Conservation (phyloP, 768 basidiomycete genomes). For the Gloeopeniophorella convolvens region DNA sequence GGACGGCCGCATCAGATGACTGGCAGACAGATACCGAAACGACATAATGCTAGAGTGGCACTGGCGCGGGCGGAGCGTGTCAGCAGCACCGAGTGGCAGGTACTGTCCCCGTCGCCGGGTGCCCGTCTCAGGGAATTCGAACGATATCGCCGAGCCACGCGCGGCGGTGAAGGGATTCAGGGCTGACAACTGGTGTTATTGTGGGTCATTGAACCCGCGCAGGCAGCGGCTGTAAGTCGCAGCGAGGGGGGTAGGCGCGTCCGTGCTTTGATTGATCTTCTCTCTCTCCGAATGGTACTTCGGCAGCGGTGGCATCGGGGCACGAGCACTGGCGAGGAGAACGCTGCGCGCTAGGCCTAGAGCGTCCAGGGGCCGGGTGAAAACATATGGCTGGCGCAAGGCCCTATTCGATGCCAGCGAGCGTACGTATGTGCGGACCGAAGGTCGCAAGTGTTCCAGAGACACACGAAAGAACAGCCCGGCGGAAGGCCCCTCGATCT, state of each 20-base stretch:
- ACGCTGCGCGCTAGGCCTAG: not conserved
- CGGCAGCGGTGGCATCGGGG: conserved; percentile 1
- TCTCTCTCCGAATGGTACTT: conserved; percentile 6
- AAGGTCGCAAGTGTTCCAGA: not conserved
- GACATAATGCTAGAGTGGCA: too few species aligned
- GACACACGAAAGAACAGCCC: conserved; percentile 2
- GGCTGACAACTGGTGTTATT: not conserved
- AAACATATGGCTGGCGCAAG: conserved; percentile 6
- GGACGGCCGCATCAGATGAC: conserved; percentile 3
- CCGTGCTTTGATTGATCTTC: too few species aligned
- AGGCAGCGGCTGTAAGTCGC: conserved; percentile 20
- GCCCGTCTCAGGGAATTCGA: not conserved
- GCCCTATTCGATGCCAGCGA: not conserved
- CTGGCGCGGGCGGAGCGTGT: too few species aligned
- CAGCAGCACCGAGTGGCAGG: too few species aligned
- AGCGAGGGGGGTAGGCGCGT: too few species aligned
- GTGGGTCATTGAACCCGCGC: not conserved
- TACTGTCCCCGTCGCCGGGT: too few species aligned
- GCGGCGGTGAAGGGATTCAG: conserved; percentile 4
- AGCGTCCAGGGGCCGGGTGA: not conserved
- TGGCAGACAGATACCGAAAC: not conserved
- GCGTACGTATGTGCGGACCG: not conserved
- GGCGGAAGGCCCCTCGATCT: conserved; percentile 6
- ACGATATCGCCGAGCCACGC: conserved; percentile 1
- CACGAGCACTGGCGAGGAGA: not conserved